phyloP scores from a whole-genome alignment of 208 protist genomes.

The Trypanosoma theileri region DNA sequence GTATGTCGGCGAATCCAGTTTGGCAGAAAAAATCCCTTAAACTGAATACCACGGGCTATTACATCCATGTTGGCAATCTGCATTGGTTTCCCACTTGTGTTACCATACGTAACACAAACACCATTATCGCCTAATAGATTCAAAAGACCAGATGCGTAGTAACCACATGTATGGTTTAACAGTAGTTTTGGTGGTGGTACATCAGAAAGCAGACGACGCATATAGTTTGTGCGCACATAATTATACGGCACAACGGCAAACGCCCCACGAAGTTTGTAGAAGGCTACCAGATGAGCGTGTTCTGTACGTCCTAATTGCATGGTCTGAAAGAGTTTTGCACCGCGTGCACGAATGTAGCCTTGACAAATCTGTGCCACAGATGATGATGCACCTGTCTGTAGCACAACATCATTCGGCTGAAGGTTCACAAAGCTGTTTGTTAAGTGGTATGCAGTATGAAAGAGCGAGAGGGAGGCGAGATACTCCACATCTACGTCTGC shows the following conservation, averaged over 20 bases:
- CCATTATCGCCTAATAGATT: slow-evolving; percentile 89
- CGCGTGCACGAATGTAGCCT: slow-evolving; percentile 80
- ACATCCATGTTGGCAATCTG: slow-evolving; percentile 91
- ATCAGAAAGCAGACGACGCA: slow-evolving; percentile 91
- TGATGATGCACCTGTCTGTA: slow-evolving; percentile 86
- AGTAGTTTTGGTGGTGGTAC: slow-evolving; percentile 93
- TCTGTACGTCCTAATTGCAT: slow-evolving; percentile 91
- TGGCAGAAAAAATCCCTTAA: slow-evolving; percentile 93
- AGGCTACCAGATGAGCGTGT: slow-evolving; percentile 75
- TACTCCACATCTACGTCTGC: slow-evolving; percentile 93
- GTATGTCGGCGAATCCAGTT: slow-evolving; percentile 84
- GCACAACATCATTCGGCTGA: slow-evolving; percentile 85
- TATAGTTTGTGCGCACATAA: slow-evolving; percentile 87
- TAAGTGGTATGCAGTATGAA: slow-evolving; percentile 95
- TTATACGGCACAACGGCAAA: slow-evolving; percentile 88
- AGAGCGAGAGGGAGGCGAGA: slow-evolving; percentile 92
- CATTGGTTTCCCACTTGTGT: slow-evolving; percentile 93
- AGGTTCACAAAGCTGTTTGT: slow-evolving; percentile 94
- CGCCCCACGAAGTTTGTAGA: slow-evolving; percentile 83
- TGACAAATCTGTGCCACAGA: slow-evolving; percentile 88
- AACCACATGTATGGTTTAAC: slow-evolving; percentile 95
- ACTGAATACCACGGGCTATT: slow-evolving; percentile 91
- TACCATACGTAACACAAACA: slow-evolving; percentile 96
- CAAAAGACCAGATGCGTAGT: slow-evolving; percentile 85
- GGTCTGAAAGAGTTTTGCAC: slow-evolving; percentile 87